Evolutionary conservation across 1,139 yeast species (phyloP).

Genomic region (Geotrichum klebahnii): DNA sequence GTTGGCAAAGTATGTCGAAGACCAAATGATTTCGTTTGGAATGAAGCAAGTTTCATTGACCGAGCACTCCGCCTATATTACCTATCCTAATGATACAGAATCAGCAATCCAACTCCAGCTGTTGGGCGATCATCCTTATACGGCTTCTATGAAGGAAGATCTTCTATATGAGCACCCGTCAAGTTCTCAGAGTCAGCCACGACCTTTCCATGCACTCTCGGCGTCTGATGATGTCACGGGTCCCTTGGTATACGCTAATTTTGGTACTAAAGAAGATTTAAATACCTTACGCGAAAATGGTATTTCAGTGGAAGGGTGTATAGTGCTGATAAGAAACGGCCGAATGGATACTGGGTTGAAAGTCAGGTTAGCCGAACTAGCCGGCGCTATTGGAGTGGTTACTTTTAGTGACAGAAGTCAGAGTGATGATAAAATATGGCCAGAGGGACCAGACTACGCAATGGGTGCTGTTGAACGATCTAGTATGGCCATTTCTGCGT

Average conservation of each 20-base stretch:
- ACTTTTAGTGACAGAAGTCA: slow-evolving; percentile 48
- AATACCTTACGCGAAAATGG: slow-evolving; percentile 42
- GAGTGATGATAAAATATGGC: slow-evolving; percentile 10
- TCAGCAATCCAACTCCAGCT: slow-evolving; percentile 28
- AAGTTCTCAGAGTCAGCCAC: slow-evolving; percentile 27
- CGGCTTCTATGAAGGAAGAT: slow-evolving; percentile 20
- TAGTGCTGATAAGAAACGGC: slow-evolving; percentile 64
- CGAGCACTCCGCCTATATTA: slow-evolving; percentile 52
- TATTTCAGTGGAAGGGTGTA: slow-evolving; percentile 41
- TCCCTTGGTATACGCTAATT: slow-evolving; percentile 55
- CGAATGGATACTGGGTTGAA: slow-evolving; percentile 50
- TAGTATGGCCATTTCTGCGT: slow-evolving; percentile 62
- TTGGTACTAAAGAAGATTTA: slow-evolving; percentile 61
- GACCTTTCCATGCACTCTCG: slow-evolving; percentile 66
- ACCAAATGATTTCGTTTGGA: slow-evolving; percentile 57
- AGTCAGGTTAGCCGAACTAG: slow-evolving; percentile 48
- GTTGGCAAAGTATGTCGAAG: slow-evolving; percentile 59
- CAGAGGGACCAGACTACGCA: slow-evolving; percentile 17
- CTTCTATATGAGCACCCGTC: slow-evolving; percentile 28
- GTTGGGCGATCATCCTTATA: slow-evolving; percentile 18
- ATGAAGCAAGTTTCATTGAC: slow-evolving; percentile 48
- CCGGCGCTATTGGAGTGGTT: slow-evolving; percentile 53
- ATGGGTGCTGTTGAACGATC: slow-evolving; percentile 50
- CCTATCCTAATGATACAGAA: slow-evolving; percentile 48
- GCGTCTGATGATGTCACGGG: slow-evolving; percentile 56